Base-by-base conservation (phyloP, 345 rosid genomes). In the Eucalyptus decipiens region DNA sequence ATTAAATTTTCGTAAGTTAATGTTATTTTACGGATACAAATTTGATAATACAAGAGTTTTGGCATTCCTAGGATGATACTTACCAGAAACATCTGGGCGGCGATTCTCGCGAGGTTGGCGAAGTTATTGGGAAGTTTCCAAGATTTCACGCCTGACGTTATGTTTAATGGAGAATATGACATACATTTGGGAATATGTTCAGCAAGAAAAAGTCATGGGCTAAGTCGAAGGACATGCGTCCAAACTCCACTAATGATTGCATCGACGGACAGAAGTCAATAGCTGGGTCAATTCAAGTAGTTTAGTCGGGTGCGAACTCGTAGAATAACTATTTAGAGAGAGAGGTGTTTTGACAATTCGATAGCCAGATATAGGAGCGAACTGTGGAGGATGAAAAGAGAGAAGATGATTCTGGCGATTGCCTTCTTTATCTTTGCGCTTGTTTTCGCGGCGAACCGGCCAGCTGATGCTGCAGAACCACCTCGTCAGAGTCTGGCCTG, bases 371-470 rank as follows among this genome's bases (percentile, higher is more conserved):
- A 24, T 56, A 56, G 62, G 0, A 56, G 62, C 6, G 62, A 56
- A 24, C 30, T 0, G 62, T 56, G 62, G 13, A 56, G 62, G 58
- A 21, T 21, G 58, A 52, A 52, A 5, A 0, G 58, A 0, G 62
- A 24, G 62, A 56, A 56, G 62, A 56, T 56, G 62, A 56, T 56
- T 56, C 62, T 56, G 62, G 62, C 62, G 62, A 56, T 10, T 0
- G 62, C 62, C 62, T 56, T 56, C 30, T 24, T 56, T 56, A 24
- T 56, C 30, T 24, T 56, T 24, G 62, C 0, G 62, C 30, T 56
- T 10, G 28, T 24, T 56, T 56, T 56, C 62, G 28, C 62, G 3
- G 62, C 30, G 62, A 56, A 56, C 62, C 0, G 62, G 62, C 62
- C 30, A 10, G 62, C 62, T 56, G 62, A 56, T 56, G 62, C 62